These are phyloP conservation scores for Dryadomyces quercivorus DNA, from an alignment of 2,329 filamentous ascomycete genomes.

Conservation along the genomic window DNA sequence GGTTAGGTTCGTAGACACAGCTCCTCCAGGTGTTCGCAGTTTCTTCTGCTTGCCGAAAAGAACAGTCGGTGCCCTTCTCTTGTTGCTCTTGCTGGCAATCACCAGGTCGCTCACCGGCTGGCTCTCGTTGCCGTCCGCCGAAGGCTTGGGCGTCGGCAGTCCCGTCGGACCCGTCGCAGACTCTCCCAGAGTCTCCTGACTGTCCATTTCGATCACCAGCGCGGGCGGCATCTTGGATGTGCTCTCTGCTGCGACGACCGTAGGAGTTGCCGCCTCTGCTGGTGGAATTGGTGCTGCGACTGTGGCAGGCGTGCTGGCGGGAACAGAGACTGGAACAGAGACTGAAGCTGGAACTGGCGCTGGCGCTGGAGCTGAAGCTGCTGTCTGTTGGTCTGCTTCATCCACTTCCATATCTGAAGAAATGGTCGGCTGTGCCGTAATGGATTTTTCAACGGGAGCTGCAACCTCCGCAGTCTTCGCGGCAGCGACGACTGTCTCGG, in stretches of 20 bases:
- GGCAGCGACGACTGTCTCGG: neutral
- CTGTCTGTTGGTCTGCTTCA: neutral
- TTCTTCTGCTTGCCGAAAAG: slow-evolving; percentile 34
- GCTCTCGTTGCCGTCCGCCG: slow-evolving; percentile 7
- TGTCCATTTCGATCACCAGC: neutral
- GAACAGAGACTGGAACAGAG: too few relatives aligned
- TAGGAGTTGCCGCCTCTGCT: neutral
- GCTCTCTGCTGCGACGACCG: neutral
- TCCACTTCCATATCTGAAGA: neutral
- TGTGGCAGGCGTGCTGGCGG: neutral
- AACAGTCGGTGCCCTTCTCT: slow-evolving; percentile 11
- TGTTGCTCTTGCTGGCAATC: slow-evolving; percentile 1
- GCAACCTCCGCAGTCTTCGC: neutral
- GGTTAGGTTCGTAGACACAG: slow-evolving; percentile 38
- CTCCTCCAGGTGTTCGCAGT: neutral
- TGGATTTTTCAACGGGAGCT: neutral
- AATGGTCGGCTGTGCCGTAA: neutral
- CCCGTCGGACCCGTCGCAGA: neutral
- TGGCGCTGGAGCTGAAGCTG: too few relatives aligned
- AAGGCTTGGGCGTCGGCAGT: slow-evolving; percentile 10
- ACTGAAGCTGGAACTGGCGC: too few relatives aligned
- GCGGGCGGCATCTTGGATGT: neutral
- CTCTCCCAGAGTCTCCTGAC: neutral
- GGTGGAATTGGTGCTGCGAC: neutral
- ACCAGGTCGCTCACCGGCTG: slow-evolving; percentile 4